phyloP scores from a whole-genome alignment of 805 yeast genomes.

The Jamesozyma hellenica region DNA sequence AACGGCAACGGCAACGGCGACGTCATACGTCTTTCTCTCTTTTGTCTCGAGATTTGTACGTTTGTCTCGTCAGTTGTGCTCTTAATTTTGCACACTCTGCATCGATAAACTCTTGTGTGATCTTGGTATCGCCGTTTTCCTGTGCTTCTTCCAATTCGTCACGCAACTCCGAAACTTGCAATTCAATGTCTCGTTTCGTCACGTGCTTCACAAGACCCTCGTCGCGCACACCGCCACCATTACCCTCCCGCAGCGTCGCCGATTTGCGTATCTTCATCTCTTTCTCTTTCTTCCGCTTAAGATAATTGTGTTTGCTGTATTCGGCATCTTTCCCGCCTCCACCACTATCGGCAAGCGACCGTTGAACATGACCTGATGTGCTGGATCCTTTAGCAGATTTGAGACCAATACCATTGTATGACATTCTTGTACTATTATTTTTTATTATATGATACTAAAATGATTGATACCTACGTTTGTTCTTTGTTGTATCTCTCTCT shows the following conservation, averaged over 20 bases:
- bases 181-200: conserved; percentile 19
- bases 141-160: conserved; percentile 21
- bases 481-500: too few species aligned
- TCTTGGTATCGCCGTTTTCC: conserved; percentile 6
- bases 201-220: conserved; percentile 8
- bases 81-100: conserved; percentile 15
- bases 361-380: conserved; percentile 28
- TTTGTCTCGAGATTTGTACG: too few species aligned
- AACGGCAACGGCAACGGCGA: too few species aligned
- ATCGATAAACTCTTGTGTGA: conserved; percentile 15
- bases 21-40: too few species aligned
- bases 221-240: neutral
- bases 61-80: conserved; percentile 5
- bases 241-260: neutral
- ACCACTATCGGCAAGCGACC: conserved; percentile 18
- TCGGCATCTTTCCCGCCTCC: neutral
- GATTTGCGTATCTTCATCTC: neutral
- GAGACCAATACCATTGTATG: conserved; percentile 26
- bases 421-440: too few species aligned
- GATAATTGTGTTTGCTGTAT: conserved; percentile 6
- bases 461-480: too few species aligned
- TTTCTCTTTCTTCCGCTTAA: neutral
- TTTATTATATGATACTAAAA: too few species aligned
- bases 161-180: conserved; percentile 21
- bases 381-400: conserved; percentile 28